A percentile compares a stretch with the other conserved stretches of the same genome.
Conservation (phyloP, 75 land plant genomes). For the Pinus albicaulis region DNA sequence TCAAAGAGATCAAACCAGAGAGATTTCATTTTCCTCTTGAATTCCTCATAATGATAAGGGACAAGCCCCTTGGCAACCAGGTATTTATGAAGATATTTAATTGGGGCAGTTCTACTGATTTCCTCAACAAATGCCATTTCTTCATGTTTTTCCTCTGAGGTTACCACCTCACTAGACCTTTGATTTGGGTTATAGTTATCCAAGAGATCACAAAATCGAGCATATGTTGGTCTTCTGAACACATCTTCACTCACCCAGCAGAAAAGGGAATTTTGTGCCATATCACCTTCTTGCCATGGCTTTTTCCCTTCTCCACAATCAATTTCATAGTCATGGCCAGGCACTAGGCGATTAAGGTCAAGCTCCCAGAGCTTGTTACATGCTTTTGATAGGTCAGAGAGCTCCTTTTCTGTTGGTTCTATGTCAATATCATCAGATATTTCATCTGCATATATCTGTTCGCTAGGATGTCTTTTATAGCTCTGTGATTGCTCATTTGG, state of each 20-base stretch:
- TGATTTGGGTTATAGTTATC: slow-evolving; percentile 85
- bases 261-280: slow-evolving; percentile 72
- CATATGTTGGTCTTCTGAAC: slow-evolving; percentile 66
- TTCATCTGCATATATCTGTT: slow-evolving; percentile 66
- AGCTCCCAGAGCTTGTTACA: slow-evolving; percentile 88
- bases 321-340: slow-evolving; percentile 86
- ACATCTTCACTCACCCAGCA: slow-evolving; percentile 57
- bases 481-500: slow-evolving; percentile 40
- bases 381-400: slow-evolving; percentile 66
- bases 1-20: slow-evolving; percentile 87
- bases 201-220: slow-evolving; percentile 83
- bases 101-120: slow-evolving; percentile 91
- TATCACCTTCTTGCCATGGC: slow-evolving; percentile 66
- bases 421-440: slow-evolving; percentile 25
- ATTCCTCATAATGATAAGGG: slow-evolving; percentile 49
- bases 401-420: slow-evolving; percentile 74
- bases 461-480: slow-evolving; percentile 53
- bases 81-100: slow-evolving; percentile 78
- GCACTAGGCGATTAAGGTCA: slow-evolving; percentile 82
- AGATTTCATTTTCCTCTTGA: slow-evolving; percentile 56
- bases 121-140: slow-evolving; percentile 87
- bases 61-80: slow-evolving; percentile 55
- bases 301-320: slow-evolving; percentile 96
- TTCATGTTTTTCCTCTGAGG: slow-evolving; percentile 75
- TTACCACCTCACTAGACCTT: slow-evolving; percentile 56